These are phyloP conservation scores for Danielia reshetovae DNA, from an alignment of 805 yeast species.

Conservation along the genomic window DNA sequence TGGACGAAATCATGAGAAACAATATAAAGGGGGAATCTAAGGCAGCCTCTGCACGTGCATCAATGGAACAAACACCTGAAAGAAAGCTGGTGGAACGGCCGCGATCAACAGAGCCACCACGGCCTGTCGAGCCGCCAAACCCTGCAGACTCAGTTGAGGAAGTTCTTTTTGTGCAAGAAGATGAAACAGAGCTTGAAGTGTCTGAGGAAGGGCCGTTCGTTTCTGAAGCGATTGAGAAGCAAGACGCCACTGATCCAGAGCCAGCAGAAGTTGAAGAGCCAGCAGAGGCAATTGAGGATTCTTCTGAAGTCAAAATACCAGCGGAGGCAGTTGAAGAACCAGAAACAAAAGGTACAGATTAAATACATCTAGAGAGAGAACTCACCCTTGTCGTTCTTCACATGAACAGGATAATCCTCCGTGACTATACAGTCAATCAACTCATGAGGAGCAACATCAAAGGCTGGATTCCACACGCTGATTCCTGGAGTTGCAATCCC, in stretches of 20 bases:
- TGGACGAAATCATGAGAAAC: slow-evolving; percentile 44
- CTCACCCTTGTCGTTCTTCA: slow-evolving; percentile 1
- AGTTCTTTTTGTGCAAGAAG: too few relatives aligned
- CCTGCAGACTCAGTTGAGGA: too few relatives aligned
- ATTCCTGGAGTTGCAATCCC: slow-evolving; percentile 84
- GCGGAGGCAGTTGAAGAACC: background rate
- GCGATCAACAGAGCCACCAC: too few relatives aligned
- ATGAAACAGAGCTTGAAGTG: too few relatives aligned
- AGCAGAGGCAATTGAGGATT: background rate
- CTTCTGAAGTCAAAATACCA: background rate
- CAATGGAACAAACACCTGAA: background rate
- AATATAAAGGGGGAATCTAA: slow-evolving; percentile 24
- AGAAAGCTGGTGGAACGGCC: too few relatives aligned
- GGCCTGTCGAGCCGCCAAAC: too few relatives aligned
- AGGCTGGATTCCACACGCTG: slow-evolving; percentile 93
- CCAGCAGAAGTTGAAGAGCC: too few relatives aligned
- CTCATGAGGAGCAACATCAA: slow-evolving; percentile 85
- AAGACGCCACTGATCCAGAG: too few relatives aligned
- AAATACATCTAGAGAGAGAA: slow-evolving; percentile 7
- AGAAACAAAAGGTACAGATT: background rate
- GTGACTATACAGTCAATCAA: slow-evolving; percentile 88
- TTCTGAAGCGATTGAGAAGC: too few relatives aligned
- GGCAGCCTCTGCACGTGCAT: background rate
- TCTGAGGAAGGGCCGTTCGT: too few relatives aligned
- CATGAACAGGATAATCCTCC: slow-evolving; percentile 42